Evolutionary conservation across 2,329 filamentous ascomycete genomes (phyloP), one percentile per base, ranked within the genome.

Genomic region (Sordariomycetes sp.): DNA sequence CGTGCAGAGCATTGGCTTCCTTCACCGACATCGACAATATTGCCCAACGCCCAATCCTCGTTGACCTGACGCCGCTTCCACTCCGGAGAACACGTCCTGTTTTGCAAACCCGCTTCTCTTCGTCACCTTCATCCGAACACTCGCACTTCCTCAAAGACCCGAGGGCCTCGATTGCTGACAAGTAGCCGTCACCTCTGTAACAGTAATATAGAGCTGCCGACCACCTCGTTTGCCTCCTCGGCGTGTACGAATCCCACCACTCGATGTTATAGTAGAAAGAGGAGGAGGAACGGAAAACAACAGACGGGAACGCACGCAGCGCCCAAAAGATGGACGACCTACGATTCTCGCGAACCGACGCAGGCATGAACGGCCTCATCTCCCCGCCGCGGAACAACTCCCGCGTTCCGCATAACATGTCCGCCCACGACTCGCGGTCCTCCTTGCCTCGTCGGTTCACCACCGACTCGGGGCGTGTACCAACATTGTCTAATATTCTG

Each of bases 391-490:
- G 89, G 70, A 87, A 87, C 71, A 80, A 82, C 68, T 79, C 76
- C 68, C 83, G 85, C 68, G 78, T 85, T 70, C 78, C 76, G 62
- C 81, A 81, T 63, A 78, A 80, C 63, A 73, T 77, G 59, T 71
- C 77, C 61, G 71, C 80, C 62, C 80, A 83, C 71, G 90, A 96
- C 69, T 81, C 82, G 64, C 86, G 92, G 72, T 83, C 84, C 62
- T 86, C 85, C 65, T 79, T 97, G 70, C 90, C 92, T 73, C 87
- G 93, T 68, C 88, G 93, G 69, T 97, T 97, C 75, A 97, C 93
- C 62, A 94, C 92, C 59, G 95, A 96, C 75, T 86, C 89, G 74
- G 80, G 90, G 73, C 81, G 91, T 80, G 77, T 93, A 73, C 87
- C 88, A 71, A 90, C 88, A 69, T 76, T 89, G 73, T 82, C 80